A percentile compares a stretch with the other conserved stretches of the same genome.
phyloP scores from a whole-genome alignment of 2,329 filamentous ascomycete species.

The Boeremia exigua region DNA sequence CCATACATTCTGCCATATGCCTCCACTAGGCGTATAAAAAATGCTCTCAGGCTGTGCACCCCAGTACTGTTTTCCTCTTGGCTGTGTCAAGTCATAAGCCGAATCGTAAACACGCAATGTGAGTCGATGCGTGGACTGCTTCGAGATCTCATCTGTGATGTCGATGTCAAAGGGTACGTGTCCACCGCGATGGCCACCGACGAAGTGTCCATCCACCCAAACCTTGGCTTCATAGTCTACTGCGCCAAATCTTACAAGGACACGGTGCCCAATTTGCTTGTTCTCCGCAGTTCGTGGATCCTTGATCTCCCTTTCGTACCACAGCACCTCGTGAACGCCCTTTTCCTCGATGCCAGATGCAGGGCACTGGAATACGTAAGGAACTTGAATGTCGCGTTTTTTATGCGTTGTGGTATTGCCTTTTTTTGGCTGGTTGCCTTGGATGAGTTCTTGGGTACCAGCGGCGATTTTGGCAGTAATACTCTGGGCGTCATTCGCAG shows the following conservation, averaged over 20 bases:
- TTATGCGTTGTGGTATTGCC: conserved; percentile 42
- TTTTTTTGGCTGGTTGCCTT: conserved; percentile 53
- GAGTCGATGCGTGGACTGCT: conserved; percentile 42
- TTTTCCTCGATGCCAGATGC: conserved; percentile 68
- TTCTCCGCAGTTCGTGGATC: conserved; percentile 58
- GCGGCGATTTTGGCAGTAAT: conserved; percentile 58
- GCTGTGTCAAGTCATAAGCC: conserved; percentile 68
- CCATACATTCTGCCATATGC: conserved; percentile 66
- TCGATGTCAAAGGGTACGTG: conserved; percentile 66
- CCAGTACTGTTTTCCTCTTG: conserved; percentile 73
- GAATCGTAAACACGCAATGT: conserved; percentile 68
- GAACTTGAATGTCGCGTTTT: conserved; percentile 65
- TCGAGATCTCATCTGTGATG: conserved; percentile 56
- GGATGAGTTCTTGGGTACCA: conserved; percentile 56
- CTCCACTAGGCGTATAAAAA: conserved; percentile 64
- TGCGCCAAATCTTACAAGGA: conserved; percentile 64
- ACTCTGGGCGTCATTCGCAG: conserved; percentile 37
- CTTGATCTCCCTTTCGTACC: conserved; percentile 64
- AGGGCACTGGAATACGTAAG: conserved; percentile 69
- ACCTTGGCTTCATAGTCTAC: conserved; percentile 67
- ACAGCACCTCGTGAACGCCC: conserved; percentile 69
- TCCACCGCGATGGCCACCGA: conserved; percentile 64
- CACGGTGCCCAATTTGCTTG: conserved; percentile 46
- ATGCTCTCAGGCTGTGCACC: conserved; percentile 65
- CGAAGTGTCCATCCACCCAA: conserved; percentile 61